These are phyloP conservation scores for Fusarium anguioides DNA, from an alignment of 2,329 filamentous ascomycete genomes.

Conservation along the genomic window DNA sequence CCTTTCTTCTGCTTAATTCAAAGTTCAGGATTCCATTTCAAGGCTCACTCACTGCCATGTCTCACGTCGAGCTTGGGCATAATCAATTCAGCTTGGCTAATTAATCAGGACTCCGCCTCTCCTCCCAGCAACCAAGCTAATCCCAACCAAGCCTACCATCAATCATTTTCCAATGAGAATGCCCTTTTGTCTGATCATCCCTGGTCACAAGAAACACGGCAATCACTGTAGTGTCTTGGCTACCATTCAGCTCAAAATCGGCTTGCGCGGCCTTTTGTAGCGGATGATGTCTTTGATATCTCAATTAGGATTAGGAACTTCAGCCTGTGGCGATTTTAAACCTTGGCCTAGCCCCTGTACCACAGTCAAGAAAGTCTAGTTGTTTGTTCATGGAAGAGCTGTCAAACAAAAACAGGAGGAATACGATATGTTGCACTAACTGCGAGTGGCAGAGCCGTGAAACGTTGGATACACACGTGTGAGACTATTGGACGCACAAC, in stretches of 20 bases:
- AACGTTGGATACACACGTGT: neutral
- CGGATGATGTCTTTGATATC: slow-evolving; percentile 26
- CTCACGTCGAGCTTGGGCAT: slow-evolving; percentile 3
- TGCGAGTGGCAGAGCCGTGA: neutral
- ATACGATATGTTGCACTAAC: slow-evolving; percentile 2
- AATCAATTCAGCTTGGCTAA: slow-evolving; percentile 22
- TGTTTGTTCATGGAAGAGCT: neutral
- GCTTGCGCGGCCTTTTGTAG: slow-evolving; percentile 23
- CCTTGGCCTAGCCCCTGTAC: neutral
- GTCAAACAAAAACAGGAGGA: neutral
- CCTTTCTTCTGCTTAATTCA: neutral
- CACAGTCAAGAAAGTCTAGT: neutral
- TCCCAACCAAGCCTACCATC: slow-evolving; percentile 4
- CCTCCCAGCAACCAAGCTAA: slow-evolving; percentile 2
- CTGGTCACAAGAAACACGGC: slow-evolving; percentile 19
- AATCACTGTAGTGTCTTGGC: slow-evolving; percentile 18
- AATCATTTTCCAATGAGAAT: slow-evolving; percentile 3
- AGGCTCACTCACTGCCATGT: slow-evolving; percentile 4
- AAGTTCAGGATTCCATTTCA: neutral
- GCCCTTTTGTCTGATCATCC: neutral
- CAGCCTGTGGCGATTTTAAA: slow-evolving; percentile 5
- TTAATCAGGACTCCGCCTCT: slow-evolving; percentile 19
- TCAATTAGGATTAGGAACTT: slow-evolving; percentile 21
- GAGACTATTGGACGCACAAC: slow-evolving; percentile 3
- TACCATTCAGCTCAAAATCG: slow-evolving; percentile 3